These are phyloP conservation scores for Chlorokybus atmophyticus DNA, from an alignment of 139 green algal genomes.

Conservation along the genomic window DNA sequence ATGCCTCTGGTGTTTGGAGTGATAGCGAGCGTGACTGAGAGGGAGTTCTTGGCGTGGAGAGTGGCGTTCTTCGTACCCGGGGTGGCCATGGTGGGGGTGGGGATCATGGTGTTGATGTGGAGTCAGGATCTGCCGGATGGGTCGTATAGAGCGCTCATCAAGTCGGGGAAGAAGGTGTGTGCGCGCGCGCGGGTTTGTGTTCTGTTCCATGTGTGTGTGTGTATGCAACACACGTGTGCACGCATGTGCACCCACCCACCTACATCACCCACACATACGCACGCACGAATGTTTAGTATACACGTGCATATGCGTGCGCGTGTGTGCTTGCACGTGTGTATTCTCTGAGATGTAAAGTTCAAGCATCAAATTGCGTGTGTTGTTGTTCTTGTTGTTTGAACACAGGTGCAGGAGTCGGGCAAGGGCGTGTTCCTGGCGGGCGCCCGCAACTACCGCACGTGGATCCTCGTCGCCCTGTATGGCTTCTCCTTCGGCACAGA, in stretches of 20 bases:
- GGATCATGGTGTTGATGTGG: background rate
- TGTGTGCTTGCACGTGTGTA: too few relatives aligned
- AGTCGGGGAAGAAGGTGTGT: slow-evolving; percentile 43
- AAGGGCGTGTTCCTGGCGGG: slow-evolving; percentile 5
- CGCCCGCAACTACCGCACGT: slow-evolving; percentile 52
- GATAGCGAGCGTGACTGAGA: too few relatives aligned
- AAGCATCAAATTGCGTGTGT: too few relatives aligned
- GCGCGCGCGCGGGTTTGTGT: too few relatives aligned
- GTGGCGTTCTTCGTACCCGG: slow-evolving; percentile 74
- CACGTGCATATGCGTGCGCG: too few relatives aligned
- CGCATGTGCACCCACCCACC: too few relatives aligned
- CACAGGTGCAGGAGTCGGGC: slow-evolving; percentile 43
- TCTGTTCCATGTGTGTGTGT: too few relatives aligned
- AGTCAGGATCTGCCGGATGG: slow-evolving; percentile 68
- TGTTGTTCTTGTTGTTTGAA: too few relatives aligned
- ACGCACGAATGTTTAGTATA: too few relatives aligned
- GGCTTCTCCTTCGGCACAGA: slow-evolving; percentile 63
- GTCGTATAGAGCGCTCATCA: slow-evolving; percentile 57
- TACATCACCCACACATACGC: too few relatives aligned
- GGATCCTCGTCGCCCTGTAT: slow-evolving; percentile 33
- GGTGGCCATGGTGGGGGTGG: background rate
- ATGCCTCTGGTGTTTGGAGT: slow-evolving; percentile 73
- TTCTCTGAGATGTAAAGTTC: too few relatives aligned
- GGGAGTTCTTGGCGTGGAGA: slow-evolving; percentile 62
- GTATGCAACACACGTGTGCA: too few relatives aligned